Percentiles rank a stretch among this genome's conserved stretches.
phyloP scores from a whole-genome alignment of 2,329 filamentous ascomycete genomes.

The Simplicillium sp. region DNA sequence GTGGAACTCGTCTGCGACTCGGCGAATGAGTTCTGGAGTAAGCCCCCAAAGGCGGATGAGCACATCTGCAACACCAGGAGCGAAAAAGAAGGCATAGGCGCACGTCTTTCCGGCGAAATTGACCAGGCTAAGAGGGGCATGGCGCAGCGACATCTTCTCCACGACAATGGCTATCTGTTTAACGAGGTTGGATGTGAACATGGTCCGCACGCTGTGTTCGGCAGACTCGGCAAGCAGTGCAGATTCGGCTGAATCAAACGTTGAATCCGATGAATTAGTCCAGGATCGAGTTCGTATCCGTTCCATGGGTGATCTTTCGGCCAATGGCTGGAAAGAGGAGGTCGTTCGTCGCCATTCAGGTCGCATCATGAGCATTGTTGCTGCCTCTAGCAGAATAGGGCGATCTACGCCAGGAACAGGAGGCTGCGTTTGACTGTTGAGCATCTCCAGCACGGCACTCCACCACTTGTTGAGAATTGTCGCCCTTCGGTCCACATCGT shows the following conservation, averaged over 20 bases:
- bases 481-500: slow-evolving; percentile 73
- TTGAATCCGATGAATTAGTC: slow-evolving; percentile 47
- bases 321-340: slow-evolving; percentile 54
- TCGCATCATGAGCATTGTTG: slow-evolving; percentile 76
- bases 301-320: slow-evolving; percentile 42
- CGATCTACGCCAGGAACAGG: slow-evolving; percentile 78
- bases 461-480: slow-evolving; percentile 87
- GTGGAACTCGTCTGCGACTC: slow-evolving; percentile 60
- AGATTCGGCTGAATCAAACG: slow-evolving; percentile 56
- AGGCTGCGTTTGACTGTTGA: slow-evolving; percentile 58
- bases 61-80: slow-evolving; percentile 75
- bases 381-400: slow-evolving; percentile 68
- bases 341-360: slow-evolving; percentile 77
- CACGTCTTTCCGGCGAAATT: slow-evolving; percentile 85
- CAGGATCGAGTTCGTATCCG: slow-evolving; percentile 32
- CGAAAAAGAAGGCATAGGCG: slow-evolving; percentile 90
- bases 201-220: slow-evolving; percentile 80
- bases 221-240: slow-evolving; percentile 54
- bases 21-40: slow-evolving; percentile 57
- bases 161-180: slow-evolving; percentile 82
- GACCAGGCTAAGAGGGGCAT: slow-evolving; percentile 56
- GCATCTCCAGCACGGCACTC: slow-evolving; percentile 70
- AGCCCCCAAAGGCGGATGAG: slow-evolving; percentile 74
- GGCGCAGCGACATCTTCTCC: slow-evolving; percentile 75
- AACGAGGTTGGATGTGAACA: slow-evolving; percentile 73